Evolutionary conservation across 2,329 filamentous ascomycete genomes (phyloP).

Genomic region (Penicillium verrucosum): DNA sequence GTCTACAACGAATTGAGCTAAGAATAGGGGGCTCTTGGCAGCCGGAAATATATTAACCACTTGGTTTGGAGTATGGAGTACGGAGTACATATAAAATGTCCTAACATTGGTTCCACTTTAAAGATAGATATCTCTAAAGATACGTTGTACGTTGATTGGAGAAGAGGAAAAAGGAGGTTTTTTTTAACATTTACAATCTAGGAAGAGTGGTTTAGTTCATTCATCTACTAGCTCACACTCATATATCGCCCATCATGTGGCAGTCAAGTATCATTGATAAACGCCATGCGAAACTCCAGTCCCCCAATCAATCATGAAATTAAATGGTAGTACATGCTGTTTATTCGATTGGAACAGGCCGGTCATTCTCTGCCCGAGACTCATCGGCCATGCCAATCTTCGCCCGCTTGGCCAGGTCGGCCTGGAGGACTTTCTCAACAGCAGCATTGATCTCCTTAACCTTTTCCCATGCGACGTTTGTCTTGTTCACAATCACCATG

Average conservation of each 20-base stretch:
- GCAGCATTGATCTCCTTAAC: slow-evolving; percentile 74
- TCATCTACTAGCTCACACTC: background rate
- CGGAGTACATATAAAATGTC: background rate
- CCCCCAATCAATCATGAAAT: slow-evolving; percentile 23
- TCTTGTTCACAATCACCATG: slow-evolving; percentile 70
- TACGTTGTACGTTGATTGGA: too few species aligned
- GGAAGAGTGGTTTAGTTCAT: background rate
- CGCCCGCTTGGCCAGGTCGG: slow-evolving; percentile 63
- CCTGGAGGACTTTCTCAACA: slow-evolving; percentile 69
- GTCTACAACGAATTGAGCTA: slow-evolving; percentile 7
- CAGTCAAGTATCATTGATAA: slow-evolving; percentile 1
- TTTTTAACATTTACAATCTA: background rate
- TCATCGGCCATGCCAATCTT: slow-evolving; percentile 77
- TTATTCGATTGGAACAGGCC: slow-evolving; percentile 46
- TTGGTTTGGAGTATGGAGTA: background rate
- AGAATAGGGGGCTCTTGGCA: slow-evolving; percentile 17
- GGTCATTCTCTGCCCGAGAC: slow-evolving; percentile 79
- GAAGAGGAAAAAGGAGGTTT: too few species aligned
- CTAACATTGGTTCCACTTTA: background rate
- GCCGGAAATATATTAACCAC: slow-evolving; percentile 13
- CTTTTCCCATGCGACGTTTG: slow-evolving; percentile 69
- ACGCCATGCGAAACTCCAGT: slow-evolving; percentile 20
- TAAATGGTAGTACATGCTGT: slow-evolving; percentile 23
- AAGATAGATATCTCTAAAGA: too few species aligned
- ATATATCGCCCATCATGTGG: background rate